phyloP scores from a whole-genome alignment of 805 yeast species.

The Tetrapisispora iriomotensis region DNA sequence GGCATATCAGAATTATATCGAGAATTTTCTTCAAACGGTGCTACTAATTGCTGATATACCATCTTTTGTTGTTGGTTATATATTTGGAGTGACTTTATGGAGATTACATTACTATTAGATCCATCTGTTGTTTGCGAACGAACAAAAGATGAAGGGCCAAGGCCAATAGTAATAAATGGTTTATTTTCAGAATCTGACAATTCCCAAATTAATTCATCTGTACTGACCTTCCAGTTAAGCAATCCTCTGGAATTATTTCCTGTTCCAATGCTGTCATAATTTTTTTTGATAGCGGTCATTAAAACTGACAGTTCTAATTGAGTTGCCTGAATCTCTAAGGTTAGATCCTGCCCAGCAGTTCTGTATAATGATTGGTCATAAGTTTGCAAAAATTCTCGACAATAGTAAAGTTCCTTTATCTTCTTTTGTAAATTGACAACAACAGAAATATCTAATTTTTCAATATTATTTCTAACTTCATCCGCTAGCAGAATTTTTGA shows the following conservation, averaged over 20 bases:
- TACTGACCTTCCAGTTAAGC: constrained; percentile 39
- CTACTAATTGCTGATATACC: constrained; percentile 43
- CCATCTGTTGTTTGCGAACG: constrained; percentile 46
- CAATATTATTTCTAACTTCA: constrained; percentile 34
- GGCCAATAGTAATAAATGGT: constrained; percentile 45
- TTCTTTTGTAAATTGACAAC: constrained; percentile 42
- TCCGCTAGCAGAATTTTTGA: constrained; percentile 46
- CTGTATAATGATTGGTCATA: constrained; percentile 28
- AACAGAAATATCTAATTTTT: constrained; percentile 30
- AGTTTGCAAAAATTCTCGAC: constrained; percentile 34
- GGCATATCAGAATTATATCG: constrained; percentile 24
- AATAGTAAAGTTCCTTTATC: constrained; percentile 34
- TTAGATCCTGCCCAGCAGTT: constrained; percentile 32
- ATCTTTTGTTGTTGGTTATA: constrained; percentile 40
- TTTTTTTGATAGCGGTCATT: constrained; percentile 34
- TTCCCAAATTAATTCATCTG: constrained; percentile 53
- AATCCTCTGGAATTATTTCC: constrained; percentile 13
- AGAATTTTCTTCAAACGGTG: constrained; percentile 30
- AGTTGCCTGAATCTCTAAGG: constrained; percentile 28
- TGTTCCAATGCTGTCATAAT: constrained; percentile 23
- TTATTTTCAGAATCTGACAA: constrained; percentile 38
- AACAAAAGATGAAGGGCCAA: constrained; percentile 38
- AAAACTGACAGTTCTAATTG: constrained; percentile 34
- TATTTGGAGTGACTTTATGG: constrained; percentile 40
- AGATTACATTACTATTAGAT: constrained; percentile 39